phyloP scores from a whole-genome alignment of 78 protist species.

The Dictyostelium capitatum region DNA sequence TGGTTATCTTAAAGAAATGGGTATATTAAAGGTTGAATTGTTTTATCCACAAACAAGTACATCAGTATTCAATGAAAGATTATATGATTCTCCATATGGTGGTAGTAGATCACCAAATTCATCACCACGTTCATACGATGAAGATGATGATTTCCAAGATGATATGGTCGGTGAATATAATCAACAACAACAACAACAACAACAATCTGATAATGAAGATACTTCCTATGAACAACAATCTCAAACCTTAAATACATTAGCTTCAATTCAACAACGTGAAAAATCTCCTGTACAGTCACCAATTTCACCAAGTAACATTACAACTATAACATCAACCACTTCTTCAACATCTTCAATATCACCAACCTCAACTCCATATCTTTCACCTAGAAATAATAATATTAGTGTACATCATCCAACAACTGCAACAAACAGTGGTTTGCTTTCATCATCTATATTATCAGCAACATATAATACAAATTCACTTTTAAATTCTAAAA shows the following conservation, averaged over 20 bases:
- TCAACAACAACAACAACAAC: neutral
- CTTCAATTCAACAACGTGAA: too few relatives aligned
- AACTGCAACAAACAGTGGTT: neutral
- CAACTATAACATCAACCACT: neutral
- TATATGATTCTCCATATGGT: neutral
- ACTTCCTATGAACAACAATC: neutral
- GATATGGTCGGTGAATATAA: neutral
- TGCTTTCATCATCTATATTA: neutral
- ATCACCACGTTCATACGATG: neutral
- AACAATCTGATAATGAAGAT: neutral
- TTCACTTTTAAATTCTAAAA: conserved; percentile 17
- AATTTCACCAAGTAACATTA: neutral
- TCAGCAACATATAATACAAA: neutral
- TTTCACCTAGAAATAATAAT: conserved; percentile 6
- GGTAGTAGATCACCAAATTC: conserved; percentile 3
- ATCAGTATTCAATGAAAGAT: conserved; percentile 54
- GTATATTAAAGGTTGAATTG: conserved; percentile 15
- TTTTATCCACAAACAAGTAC: conserved; percentile 12
- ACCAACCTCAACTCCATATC: conserved; percentile 6
- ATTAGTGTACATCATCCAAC: neutral
- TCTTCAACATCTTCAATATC: neutral
- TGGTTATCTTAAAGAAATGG: conserved; percentile 78
- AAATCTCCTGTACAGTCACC: neutral
- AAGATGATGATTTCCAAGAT: neutral
- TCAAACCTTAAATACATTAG: too few relatives aligned